A percentile compares a stretch with the other conserved stretches of the same genome.
Evolutionary conservation across 1,284 basidiomycete species (phyloP).

Genomic region (Austroboletus novae-zelandiae): DNA sequence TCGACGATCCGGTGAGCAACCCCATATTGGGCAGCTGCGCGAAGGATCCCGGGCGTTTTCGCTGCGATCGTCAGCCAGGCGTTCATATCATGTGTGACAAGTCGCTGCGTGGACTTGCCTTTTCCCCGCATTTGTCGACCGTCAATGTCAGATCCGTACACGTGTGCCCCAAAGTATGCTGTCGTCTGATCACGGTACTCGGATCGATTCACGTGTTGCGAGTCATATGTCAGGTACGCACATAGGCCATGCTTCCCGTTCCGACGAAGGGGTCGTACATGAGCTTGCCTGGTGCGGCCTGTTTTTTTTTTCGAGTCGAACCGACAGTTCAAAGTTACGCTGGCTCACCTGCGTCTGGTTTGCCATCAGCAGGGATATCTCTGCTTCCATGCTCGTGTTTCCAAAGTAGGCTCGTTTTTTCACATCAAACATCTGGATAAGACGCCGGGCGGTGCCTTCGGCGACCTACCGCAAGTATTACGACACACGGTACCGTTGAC

Average conservation of each 20-base stretch:
- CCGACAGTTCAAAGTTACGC: background rate
- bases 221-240: slow-evolving; percentile 28
- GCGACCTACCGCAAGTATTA: slow-evolving; percentile 49
- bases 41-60: slow-evolving; percentile 69
- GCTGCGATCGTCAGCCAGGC: slow-evolving; percentile 21
- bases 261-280: slow-evolving; percentile 98
- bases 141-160: slow-evolving; percentile 96
- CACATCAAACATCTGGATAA: slow-evolving; percentile 76
- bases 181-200: slow-evolving; percentile 50
- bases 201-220: background rate
- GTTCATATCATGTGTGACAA: background rate
- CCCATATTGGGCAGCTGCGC: slow-evolving; percentile 86
- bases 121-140: slow-evolving; percentile 96
- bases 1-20: slow-evolving; percentile 77
- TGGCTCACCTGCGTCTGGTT: slow-evolving; percentile 80
- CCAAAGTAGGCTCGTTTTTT: slow-evolving; percentile 92
- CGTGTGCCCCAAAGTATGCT: slow-evolving; percentile 85
- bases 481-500: background rate
- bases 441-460: slow-evolving; percentile 67
- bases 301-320: background rate
- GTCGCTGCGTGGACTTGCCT: slow-evolving; percentile 33
- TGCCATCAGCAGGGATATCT: slow-evolving; percentile 93
- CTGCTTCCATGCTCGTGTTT: slow-evolving; percentile 98
- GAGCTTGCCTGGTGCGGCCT: slow-evolving; percentile 86
- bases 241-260: slow-evolving; percentile 95